Evolutionary conservation across 257 asterid genomes (phyloP), one percentile per base, ranked within the genome.

Genomic region (Nyctanthes arbortristis): DNA sequence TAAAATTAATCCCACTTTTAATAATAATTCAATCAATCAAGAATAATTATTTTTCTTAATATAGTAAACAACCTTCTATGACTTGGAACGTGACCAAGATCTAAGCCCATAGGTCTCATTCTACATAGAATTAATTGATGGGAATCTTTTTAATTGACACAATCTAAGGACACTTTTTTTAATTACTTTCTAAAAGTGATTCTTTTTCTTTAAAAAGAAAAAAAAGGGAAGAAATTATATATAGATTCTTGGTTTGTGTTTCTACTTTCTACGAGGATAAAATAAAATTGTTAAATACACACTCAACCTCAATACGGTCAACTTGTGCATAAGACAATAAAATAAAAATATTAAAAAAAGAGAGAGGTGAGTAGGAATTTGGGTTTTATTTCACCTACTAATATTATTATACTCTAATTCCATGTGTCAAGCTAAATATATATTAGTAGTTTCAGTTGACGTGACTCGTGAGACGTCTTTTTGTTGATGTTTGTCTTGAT

Each of bases 11-110:
- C 20, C 0, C 16, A 40, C 49, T 1, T 1, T 35, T 35, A n/a
- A n/a, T n/a, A n/a, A n/a, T 49, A 49, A 49, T 18, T 49, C 57
- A n/a, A 47, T 47, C 57, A 7, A 47, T 43, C 27, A 20, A 18
- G 27, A 47, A 20, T 47, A 7, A 47, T 47, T 7, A 47, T 18
- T 18, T 47, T 47, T 20, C 12, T 20, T 20, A 18, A 47, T n/a
- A 4, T 47, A 47, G 57, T 47, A 47, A 47, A 47, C 27, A 69
- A 52, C 28, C 40, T 20, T 24, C 6, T 30, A 65, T 62, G 75
- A 71, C 69, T 40, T 70, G 62, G 24, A 52, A 52, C 27, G 29
- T 37, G 31, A 59, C 56, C 45, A 29, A 35, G 75, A 68, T 71
- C 47, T 71, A 39, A n/a, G 70, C 61, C 52, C 71, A 47, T 71